These are phyloP conservation scores for Ophidiomyces ophidiicola DNA, from an alignment of 2,329 filamentous ascomycete genomes.

Conservation along the genomic window DNA sequence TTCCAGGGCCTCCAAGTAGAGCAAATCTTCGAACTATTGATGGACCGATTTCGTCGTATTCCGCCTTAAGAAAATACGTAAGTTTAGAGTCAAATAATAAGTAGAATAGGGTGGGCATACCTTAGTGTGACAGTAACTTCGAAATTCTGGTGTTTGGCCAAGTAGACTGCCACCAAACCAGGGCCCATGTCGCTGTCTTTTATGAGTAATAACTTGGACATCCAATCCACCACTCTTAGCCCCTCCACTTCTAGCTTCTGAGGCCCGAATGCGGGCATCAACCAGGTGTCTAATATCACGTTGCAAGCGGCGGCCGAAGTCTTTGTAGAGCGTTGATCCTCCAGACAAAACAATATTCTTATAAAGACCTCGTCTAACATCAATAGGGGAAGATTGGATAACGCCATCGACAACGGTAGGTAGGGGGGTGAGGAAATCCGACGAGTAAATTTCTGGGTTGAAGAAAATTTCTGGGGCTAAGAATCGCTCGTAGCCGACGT, in stretches of 20 bases:
- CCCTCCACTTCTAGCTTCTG: constrained; percentile 80
- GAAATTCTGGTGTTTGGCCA: constrained; percentile 94
- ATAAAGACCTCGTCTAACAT: constrained; percentile 91
- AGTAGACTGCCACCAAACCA: constrained; percentile 97
- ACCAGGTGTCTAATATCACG: constrained; percentile 94
- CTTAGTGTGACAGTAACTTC: constrained; percentile 96
- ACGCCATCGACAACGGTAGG: constrained; percentile 91
- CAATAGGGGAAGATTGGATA: constrained; percentile 94
- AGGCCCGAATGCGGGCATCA: constrained; percentile 82
- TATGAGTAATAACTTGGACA: constrained; percentile 94
- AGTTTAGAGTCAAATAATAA: background rate
- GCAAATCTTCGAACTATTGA: constrained; percentile 93
- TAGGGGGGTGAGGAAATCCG: constrained; percentile 91
- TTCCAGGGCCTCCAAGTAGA: constrained; percentile 77
- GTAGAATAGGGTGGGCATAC: constrained; percentile 26
- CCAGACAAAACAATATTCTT: constrained; percentile 99
- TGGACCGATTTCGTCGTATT: constrained; percentile 92
- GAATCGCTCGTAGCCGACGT: constrained; percentile 96
- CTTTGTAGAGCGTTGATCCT: constrained; percentile 94
- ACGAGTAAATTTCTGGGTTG: constrained; percentile 99
- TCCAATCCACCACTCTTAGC: constrained; percentile 89
- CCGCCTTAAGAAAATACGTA: constrained; percentile 20
- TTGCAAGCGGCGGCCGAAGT: constrained; percentile 91
- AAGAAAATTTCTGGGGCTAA: constrained; percentile 98
- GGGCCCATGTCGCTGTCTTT: constrained; percentile 89